A percentile compares a stretch with the other conserved stretches of the same genome.
Conservation (phyloP, 257 asterid genomes). For the Solanum pennellii region DNA sequence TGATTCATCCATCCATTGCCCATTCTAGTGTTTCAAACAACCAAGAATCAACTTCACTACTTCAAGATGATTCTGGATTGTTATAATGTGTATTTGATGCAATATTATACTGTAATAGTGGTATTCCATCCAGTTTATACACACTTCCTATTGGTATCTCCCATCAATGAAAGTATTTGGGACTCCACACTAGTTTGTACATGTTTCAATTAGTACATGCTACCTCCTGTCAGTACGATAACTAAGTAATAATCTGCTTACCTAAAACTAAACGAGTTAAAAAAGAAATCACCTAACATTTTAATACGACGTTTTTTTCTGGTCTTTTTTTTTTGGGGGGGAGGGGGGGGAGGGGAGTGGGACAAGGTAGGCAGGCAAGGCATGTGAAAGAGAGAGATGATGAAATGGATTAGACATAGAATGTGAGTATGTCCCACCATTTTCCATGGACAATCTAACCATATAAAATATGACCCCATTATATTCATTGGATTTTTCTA, state of each 20-base stretch:
- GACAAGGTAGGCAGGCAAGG: background rate
- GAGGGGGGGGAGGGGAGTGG: background rate
- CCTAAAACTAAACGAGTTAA: background rate
- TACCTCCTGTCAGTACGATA: too few relatives aligned
- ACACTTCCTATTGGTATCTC: too few relatives aligned
- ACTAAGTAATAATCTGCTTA: too few relatives aligned
- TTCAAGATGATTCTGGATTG: too few relatives aligned
- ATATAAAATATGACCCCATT: constrained; percentile 5
- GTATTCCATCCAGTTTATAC: too few relatives aligned
- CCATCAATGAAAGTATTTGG: too few relatives aligned
- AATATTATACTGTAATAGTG: background rate
- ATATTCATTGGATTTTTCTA: background rate
- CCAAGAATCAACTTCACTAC: background rate
- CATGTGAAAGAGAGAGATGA: background rate
- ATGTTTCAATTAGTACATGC: background rate
- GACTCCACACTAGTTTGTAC: too few relatives aligned
- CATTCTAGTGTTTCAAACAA: background rate
- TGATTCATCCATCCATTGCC: background rate
- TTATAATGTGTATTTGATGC: background rate
- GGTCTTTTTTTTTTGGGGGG: too few relatives aligned
- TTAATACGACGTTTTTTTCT: background rate
- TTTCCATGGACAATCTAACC: background rate
- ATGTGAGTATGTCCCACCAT: background rate
- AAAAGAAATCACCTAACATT: background rate
- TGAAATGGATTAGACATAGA: background rate